These are phyloP conservation scores for Plicaturopsis crispa DNA, from an alignment of 768 basidiomycete genomes.

Conservation along the genomic window DNA sequence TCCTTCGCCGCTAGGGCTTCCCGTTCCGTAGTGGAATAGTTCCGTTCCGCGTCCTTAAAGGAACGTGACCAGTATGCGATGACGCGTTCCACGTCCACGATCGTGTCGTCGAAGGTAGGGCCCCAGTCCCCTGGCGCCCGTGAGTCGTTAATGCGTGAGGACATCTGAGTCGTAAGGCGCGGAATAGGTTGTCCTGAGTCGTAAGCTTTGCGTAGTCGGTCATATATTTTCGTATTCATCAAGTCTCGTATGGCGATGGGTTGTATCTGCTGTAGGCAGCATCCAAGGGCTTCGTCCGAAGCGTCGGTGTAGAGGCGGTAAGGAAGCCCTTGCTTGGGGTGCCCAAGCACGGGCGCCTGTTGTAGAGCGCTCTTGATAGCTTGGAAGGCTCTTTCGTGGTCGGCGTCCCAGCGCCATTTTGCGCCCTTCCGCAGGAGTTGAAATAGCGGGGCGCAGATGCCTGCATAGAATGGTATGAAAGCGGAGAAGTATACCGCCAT, in stretches of 20 bases:
- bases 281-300: constrained; percentile 20
- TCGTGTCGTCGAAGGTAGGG: constrained; percentile 21
- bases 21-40: constrained; percentile 30
- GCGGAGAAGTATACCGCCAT: constrained; percentile 30
- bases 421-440: constrained; percentile 20
- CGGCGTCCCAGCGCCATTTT: constrained; percentile 14
- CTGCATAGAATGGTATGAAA: constrained; percentile 28
- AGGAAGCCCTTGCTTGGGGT: constrained; percentile 18
- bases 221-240: constrained; percentile 18
- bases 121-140: constrained; percentile 16
- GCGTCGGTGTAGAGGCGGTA: constrained; percentile 31
- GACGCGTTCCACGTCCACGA: constrained; percentile 22
- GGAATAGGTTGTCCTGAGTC: constrained; percentile 14
- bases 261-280: constrained; percentile 26
- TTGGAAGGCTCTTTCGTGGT: constrained; percentile 19
- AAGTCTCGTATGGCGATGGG: constrained; percentile 19
- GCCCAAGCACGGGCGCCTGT: constrained; percentile 24
- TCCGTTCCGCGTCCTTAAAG: constrained; percentile 23
- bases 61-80: constrained; percentile 22
- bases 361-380: constrained; percentile 19
- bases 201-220: constrained; percentile 15
- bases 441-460: constrained; percentile 25
- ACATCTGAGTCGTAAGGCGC: constrained; percentile 10
- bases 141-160: constrained; percentile 12
- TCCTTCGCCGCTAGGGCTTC: constrained; percentile 32